phyloP scores from a whole-genome alignment of 495 filamentous ascomycete genomes.

The Saxophila tyrrhenica region DNA sequence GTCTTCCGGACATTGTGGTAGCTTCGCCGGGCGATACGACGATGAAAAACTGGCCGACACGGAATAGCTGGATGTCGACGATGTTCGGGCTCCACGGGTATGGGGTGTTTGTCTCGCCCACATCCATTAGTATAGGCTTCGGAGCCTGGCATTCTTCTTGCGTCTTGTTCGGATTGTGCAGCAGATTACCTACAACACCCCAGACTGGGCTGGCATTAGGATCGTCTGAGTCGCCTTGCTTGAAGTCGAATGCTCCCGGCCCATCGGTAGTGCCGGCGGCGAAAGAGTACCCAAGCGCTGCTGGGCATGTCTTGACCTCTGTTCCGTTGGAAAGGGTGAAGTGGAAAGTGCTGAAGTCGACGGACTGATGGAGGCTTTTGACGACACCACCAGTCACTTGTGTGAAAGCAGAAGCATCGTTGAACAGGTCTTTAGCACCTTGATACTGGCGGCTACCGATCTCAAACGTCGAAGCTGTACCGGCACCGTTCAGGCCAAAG shows the following conservation, averaged over 20 bases:
- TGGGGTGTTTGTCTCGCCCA: conserved; percentile 65
- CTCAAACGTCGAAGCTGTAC: conserved; percentile 32
- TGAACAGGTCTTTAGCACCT: conserved; percentile 25
- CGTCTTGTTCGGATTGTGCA: conserved; percentile 59
- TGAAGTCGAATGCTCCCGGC: conserved; percentile 89
- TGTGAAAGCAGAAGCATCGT: conserved; percentile 15
- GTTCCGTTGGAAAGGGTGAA: conserved; percentile 70
- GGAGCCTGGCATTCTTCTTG: conserved; percentile 69
- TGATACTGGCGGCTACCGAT: conserved; percentile 31
- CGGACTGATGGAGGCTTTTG: conserved; percentile 30
- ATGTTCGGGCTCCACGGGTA: conserved; percentile 91
- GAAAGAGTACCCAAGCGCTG: conserved; percentile 89
- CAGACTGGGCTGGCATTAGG: conserved; percentile 77
- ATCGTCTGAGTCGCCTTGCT: conserved; percentile 63
- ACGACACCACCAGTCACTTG: conserved; percentile 26
- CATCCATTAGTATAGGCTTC: conserved; percentile 84
- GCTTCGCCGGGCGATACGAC: conserved; percentile 85
- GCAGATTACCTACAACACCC: conserved; percentile 57
- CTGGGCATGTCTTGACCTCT: conserved; percentile 64
- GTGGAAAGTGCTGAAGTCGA: conserved; percentile 52
- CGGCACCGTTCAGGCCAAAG: conserved; percentile 44
- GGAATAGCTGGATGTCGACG: conserved; percentile 80
- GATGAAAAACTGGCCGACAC: conserved; percentile 79
- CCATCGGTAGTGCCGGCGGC: conserved; percentile 92
- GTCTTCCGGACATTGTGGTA: conserved; percentile 86